Conservation (phyloP, 2,329 filamentous ascomycete genomes). For the Botrytis fragariae region DNA sequence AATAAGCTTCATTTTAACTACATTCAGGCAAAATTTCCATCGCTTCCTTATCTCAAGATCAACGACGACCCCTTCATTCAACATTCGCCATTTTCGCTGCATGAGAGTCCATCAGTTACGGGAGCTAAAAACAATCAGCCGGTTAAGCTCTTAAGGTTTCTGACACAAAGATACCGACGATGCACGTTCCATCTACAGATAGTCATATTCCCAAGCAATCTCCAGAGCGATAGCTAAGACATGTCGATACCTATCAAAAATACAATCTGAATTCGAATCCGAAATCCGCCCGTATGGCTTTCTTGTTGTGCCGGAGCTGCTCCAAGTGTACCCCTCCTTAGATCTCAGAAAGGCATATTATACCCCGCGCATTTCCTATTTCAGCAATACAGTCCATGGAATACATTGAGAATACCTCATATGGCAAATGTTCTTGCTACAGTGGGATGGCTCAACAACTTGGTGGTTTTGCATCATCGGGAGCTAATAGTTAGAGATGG, state of each 20-base stretch:
- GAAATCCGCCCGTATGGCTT: not conserved
- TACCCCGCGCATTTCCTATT: constrained; percentile 19
- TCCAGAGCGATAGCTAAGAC: not conserved
- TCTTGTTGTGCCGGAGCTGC: not conserved
- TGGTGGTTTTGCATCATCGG: constrained; percentile 14
- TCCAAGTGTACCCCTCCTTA: not conserved
- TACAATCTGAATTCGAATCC: not conserved
- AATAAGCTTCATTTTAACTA: constrained; percentile 23
- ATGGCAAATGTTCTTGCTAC: constrained; percentile 23
- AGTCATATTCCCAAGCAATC: not conserved
- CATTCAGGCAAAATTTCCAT: constrained; percentile 26
- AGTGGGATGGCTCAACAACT: constrained; percentile 23
- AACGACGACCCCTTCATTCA: constrained; percentile 13
- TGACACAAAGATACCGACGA: not conserved
- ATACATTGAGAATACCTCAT: not conserved
- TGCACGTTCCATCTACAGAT: not conserved
- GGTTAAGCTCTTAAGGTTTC: not conserved
- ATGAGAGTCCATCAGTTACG: not conserved
- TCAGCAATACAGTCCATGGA: constrained; percentile 20
- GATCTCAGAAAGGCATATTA: not conserved
- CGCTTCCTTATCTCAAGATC: constrained; percentile 21
- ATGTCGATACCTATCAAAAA: not conserved
- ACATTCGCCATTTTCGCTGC: not conserved
- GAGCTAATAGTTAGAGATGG: constrained; percentile 16
- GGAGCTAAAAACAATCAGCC: not conserved